Evolutionary conservation across 2,329 filamentous ascomycete genomes (phyloP), one percentile per base, ranked within the genome.

Genomic region (Fusarium guadeloupense): DNA sequence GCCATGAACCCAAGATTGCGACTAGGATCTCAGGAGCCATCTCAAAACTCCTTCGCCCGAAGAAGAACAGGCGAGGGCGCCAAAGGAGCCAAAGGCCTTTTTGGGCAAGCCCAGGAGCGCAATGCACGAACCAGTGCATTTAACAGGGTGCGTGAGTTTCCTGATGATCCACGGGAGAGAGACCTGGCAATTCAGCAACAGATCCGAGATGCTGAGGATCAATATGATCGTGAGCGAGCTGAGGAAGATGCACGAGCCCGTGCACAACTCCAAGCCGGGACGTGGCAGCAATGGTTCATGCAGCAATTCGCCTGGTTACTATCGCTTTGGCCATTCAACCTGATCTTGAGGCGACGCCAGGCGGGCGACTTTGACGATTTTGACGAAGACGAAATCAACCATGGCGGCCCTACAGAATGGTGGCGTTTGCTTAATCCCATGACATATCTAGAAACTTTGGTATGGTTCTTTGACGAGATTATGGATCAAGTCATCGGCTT

Each of bases 341-440:
- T 53, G 12, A 30, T 69, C 6, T 52, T 50, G 16, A n/a, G 38
- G 9, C 37, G 37, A n/a, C 26, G 14, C 6, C 43, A 37, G 13
- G 48, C 19, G 3, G 35, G 28, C 13, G 34, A 42, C 4, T 39
- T 61, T 16, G 66, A 67, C 9, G 53, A 68, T 21, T 55, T 49
- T 37, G 55, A 58, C 0, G 56, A 56, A 1, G 43, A 54, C 1
- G 52, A 64, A 4, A 48, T 40, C 9, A 37, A 58, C 14, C 17
- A 58, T 13, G 61, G 52, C 4, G 56, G 39, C 4, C 56, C 53
- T 12, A 43, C 51, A 17, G 52, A 69, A 28, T 71, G 70, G 63
- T 64, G 66, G 59, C 64, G 65, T 16, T 54, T 75, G 4, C 41
- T 75, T 5, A 68, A 75, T 23, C 75, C 74, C 1, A 61, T 68